Evolutionary conservation across 1,284 basidiomycete genomes (phyloP).

Genomic region (Austroboletus rostrupii): DNA sequence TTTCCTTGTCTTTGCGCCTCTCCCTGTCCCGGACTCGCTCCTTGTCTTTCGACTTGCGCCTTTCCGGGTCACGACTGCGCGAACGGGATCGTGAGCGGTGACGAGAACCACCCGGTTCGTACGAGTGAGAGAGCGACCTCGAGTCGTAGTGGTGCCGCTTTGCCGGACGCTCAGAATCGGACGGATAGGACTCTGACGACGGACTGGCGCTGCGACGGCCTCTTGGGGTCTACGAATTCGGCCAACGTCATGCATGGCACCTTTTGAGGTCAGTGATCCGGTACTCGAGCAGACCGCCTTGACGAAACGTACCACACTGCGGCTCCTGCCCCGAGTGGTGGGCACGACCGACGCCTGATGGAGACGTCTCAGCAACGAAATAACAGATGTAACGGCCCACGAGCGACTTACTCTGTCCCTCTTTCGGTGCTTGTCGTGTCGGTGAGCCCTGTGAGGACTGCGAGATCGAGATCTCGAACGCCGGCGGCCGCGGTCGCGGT

Average conservation of each 20-base stretch:
- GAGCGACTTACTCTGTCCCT: constrained; percentile 7
- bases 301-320: constrained; percentile 28
- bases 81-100: constrained; percentile 19
- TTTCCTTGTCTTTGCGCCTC: constrained; percentile 7
- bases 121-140: constrained; percentile 19
- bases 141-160: constrained; percentile 7
- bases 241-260: constrained; percentile 9
- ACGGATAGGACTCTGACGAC: constrained; percentile 10
- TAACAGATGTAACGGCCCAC: not conserved
- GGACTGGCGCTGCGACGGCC: constrained; percentile 16
- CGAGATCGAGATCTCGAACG: constrained; percentile 27
- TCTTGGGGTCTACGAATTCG: constrained; percentile 20
- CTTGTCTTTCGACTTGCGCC: constrained; percentile 20
- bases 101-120: constrained; percentile 12
- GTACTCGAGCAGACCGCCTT: not conserved
- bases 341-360: constrained; percentile 1
- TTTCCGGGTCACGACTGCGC: constrained; percentile 19
- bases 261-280: constrained; percentile 25
- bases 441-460: constrained; percentile 15
- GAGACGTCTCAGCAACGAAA: too few species aligned
- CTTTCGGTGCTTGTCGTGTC: constrained; percentile 1
- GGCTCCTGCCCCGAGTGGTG: constrained; percentile 15
- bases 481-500: constrained; percentile 3
- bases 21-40: constrained; percentile 20
- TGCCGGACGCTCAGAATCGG: constrained; percentile 7